Evolutionary conservation across 2,329 filamentous ascomycete species (phyloP).

Genomic region (Thielaviopsis musarum): DNA sequence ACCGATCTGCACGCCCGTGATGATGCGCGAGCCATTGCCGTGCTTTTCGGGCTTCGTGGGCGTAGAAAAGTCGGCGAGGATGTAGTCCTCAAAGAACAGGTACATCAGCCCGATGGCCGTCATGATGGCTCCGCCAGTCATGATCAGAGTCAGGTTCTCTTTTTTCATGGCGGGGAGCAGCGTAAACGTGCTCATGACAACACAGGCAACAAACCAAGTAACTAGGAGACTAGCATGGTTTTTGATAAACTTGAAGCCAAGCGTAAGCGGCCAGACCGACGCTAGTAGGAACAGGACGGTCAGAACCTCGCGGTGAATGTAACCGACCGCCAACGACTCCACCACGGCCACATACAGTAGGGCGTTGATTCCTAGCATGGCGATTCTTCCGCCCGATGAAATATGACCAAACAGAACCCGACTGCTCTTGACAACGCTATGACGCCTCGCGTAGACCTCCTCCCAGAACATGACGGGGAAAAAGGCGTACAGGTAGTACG

Average conservation of each 20-base stretch:
- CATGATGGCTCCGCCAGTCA: conserved; percentile 66
- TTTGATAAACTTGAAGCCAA: conserved; percentile 56
- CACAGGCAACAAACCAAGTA: conserved; percentile 62
- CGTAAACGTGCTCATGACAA: conserved; percentile 80
- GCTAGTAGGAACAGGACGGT: conserved; percentile 64
- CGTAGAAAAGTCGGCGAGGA: conserved; percentile 29
- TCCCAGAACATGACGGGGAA: conserved; percentile 97
- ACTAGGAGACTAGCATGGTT: conserved; percentile 45
- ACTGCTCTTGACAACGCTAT: conserved; percentile 49
- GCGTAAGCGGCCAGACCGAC: conserved; percentile 59
- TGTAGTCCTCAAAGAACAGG: conserved; percentile 56
- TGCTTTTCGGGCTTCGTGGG: conserved; percentile 12
- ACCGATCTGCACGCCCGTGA: conserved; percentile 57
- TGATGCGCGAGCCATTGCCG: conserved; percentile 21
- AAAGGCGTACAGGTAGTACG: conserved; percentile 82
- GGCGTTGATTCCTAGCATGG: conserved; percentile 45
- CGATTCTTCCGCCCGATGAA: conserved; percentile 37
- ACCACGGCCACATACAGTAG: conserved; percentile 57
- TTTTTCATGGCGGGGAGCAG: conserved; percentile 72
- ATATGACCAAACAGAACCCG: conserved; percentile 54
- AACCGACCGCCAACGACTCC: conserved; percentile 76
- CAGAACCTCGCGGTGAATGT: conserved; percentile 78
- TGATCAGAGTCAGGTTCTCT: conserved; percentile 57
- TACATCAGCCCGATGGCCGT: conserved; percentile 59
- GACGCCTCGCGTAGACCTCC: conserved; percentile 67